Conservation (phyloP, 306 rosid genomes). For the Vigna trinervia region DNA sequence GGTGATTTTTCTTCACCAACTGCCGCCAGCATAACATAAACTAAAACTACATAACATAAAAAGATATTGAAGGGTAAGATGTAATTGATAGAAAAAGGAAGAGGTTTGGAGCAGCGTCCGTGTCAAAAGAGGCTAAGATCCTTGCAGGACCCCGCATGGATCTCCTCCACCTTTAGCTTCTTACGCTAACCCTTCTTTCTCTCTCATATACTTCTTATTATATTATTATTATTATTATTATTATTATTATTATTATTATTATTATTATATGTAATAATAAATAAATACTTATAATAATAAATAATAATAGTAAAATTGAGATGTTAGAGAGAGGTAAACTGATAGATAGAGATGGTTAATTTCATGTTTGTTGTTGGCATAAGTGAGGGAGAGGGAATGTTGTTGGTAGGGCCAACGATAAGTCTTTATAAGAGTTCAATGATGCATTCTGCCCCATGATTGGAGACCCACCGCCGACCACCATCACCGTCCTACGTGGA, state of each 20-base stretch:
- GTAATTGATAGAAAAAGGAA: constrained; percentile 13
- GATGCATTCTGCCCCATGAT: constrained; percentile 77
- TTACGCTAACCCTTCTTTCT: constrained; percentile 57
- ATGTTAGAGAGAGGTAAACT: neutral
- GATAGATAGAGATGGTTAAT: constrained; percentile 11
- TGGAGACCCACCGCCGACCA: constrained; percentile 73
- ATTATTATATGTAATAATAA: too few species aligned
- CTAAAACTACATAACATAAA: constrained; percentile 18
- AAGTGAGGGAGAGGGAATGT: constrained; percentile 28
- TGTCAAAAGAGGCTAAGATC: constrained; percentile 68
- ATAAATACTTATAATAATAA: neutral
- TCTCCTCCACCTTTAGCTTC: constrained; percentile 58
- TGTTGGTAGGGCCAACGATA: constrained; percentile 56
- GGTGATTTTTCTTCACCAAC: constrained; percentile 58
- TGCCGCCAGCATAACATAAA: constrained; percentile 38
- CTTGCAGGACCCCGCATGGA: constrained; percentile 63
- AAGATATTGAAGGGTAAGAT: constrained; percentile 34
- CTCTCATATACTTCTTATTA: neutral
- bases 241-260: too few species aligned
- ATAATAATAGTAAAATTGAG: neutral
- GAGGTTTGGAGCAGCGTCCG: constrained; percentile 63
- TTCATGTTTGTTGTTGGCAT: constrained; percentile 43
- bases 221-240: too few species aligned
- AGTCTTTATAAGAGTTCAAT: constrained; percentile 48
- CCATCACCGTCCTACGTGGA: constrained; percentile 79